phyloP scores from a whole-genome alignment of 1,139 yeast species.

The Magnusiomyces starmeri region DNA sequence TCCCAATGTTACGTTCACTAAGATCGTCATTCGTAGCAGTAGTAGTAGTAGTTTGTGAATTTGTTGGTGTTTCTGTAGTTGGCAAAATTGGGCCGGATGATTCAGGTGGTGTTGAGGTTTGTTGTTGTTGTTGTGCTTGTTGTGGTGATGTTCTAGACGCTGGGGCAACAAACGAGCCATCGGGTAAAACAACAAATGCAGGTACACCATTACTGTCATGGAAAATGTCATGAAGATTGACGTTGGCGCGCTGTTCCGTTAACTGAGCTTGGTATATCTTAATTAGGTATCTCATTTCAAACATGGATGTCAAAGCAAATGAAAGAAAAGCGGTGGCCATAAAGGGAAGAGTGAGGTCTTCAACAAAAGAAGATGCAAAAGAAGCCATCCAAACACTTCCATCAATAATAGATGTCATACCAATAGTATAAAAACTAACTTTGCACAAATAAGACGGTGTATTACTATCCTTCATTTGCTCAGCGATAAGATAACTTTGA shows the following conservation, averaged over 20 bases:
- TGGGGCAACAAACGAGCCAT: conserved; percentile 6
- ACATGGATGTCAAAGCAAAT: conserved; percentile 62
- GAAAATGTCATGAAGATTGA: conserved; percentile 30
- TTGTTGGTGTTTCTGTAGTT: not conserved
- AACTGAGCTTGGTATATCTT: conserved; percentile 64
- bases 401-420: conserved; percentile 53
- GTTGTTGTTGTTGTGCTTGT: not conserved
- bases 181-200: conserved; percentile 4
- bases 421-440: conserved; percentile 56
- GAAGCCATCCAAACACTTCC: conserved; percentile 59
- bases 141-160: not conserved
- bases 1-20: conserved; percentile 53
- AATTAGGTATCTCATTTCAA: conserved; percentile 71
- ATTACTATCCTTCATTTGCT: conserved; percentile 62
- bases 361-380: conserved; percentile 50
- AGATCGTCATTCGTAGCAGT: conserved; percentile 24
- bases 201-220: not conserved
- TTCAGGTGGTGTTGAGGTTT: not conserved
- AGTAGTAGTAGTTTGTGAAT: not conserved
- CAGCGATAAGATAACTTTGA: conserved; percentile 45
- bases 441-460: conserved; percentile 77
- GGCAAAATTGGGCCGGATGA: not conserved
- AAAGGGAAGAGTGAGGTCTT: conserved; percentile 55
- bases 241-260: conserved; percentile 62
- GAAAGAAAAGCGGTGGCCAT: conserved; percentile 65